Evolutionary conservation across 805 yeast species (phyloP).

Genomic region (Blastobotrys terrestris): DNA sequence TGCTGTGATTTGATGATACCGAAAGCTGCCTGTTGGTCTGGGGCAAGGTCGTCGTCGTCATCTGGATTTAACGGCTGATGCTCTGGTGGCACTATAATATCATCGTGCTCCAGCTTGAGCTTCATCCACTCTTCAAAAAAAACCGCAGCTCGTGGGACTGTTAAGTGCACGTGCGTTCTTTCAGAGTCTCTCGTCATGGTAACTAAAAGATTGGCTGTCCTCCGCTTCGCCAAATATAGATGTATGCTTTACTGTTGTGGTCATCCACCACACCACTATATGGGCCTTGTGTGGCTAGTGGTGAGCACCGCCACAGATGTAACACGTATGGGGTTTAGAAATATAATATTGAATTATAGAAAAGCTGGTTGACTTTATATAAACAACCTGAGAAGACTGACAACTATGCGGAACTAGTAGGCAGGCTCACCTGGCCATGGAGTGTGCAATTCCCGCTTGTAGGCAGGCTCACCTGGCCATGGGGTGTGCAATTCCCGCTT

Average conservation of each 20-base stretch:
- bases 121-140: slow-evolving; percentile 28
- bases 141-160: slow-evolving; percentile 22
- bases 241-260: background rate
- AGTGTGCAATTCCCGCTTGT: background rate
- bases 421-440: background rate
- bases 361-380: background rate
- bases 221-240: background rate
- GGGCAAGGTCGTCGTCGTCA: slow-evolving; percentile 23
- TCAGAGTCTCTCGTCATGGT: slow-evolving; percentile 27
- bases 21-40: slow-evolving; percentile 21
- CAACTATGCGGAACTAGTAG: background rate
- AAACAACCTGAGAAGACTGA: background rate
- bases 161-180: slow-evolving; percentile 27
- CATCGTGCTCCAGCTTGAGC: slow-evolving; percentile 26
- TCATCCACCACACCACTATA: background rate
- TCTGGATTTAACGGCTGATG: slow-evolving; percentile 19
- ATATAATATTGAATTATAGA: too few relatives aligned
- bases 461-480: background rate
- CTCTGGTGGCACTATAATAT: slow-evolving; percentile 20
- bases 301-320: too few relatives aligned
- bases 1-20: slow-evolving; percentile 13
- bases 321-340: too few relatives aligned
- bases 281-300: too few relatives aligned
- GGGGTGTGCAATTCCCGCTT: background rate
- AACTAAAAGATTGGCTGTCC: background rate